Evolutionary conservation across 176 grass and related monocot genomes (phyloP).

Genomic region (Carex parvula): DNA sequence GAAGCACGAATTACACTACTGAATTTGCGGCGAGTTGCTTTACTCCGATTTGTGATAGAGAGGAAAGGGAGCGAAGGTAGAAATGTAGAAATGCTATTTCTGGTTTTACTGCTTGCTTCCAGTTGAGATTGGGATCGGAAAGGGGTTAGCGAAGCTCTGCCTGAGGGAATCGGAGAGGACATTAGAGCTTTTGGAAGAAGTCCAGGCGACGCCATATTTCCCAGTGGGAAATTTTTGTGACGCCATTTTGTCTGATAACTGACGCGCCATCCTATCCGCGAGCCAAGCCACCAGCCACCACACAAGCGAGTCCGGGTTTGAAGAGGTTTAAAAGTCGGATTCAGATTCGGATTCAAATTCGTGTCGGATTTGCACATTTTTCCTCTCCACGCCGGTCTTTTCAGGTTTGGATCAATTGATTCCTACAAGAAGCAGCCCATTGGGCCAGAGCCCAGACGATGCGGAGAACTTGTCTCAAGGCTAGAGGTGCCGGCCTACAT

Average conservation of each 20-base stretch:
- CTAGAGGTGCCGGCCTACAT: not conserved
- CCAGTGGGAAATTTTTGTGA: not conserved
- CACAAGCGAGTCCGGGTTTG: not conserved
- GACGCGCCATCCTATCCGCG: constrained; percentile 25
- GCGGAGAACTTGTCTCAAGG: not conserved
- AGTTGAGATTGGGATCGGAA: not conserved
- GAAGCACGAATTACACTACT: constrained; percentile 7
- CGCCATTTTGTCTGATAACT: constrained; percentile 21
- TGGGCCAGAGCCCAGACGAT: not conserved
- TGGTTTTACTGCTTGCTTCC: not conserved
- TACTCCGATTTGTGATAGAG: not conserved
- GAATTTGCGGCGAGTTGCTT: not conserved
- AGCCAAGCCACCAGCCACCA: not conserved
- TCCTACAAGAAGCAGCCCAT: not conserved
- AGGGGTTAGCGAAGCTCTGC: not conserved
- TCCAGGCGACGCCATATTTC: constrained; percentile 10
- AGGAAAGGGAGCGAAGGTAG: not conserved
- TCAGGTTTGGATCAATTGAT: not conserved
- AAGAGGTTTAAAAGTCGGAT: not conserved
- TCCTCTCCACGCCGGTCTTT: not conserved
- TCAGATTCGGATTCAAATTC: not conserved
- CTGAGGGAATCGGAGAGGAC: not conserved
- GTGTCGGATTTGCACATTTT: not conserved
- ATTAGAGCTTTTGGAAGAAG: constrained; percentile 9
- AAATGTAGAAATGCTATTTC: not conserved